phyloP scores from a whole-genome alignment of 345 rosid genomes.

The Hypericum perforatum region DNA sequence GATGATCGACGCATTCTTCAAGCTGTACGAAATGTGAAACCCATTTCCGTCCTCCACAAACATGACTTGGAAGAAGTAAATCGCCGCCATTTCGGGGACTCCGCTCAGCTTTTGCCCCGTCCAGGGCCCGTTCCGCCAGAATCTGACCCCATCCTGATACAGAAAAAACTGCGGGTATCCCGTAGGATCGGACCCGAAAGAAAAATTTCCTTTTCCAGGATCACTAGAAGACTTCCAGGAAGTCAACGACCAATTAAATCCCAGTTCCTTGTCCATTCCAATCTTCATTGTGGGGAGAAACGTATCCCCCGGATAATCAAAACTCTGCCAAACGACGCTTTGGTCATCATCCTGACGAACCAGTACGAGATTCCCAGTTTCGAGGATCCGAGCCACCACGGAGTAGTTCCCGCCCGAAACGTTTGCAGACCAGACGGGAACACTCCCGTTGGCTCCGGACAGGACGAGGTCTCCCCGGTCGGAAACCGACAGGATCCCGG shows the following conservation, averaged over 20 bases:
- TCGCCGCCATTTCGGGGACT: neutral
- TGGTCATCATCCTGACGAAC: neutral
- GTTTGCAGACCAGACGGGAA: conserved; percentile 7
- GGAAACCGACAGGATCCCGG: conserved; percentile 1
- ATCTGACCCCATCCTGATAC: conserved; percentile 21
- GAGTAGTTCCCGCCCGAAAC: neutral
- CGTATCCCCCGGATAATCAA: conserved; percentile 11
- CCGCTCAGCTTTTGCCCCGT: conserved; percentile 9
- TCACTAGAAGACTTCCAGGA: conserved; percentile 17
- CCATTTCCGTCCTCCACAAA: conserved; percentile 8
- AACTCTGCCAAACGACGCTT: conserved; percentile 12
- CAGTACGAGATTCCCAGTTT: conserved; percentile 11
- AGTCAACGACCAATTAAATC: conserved; percentile 3
- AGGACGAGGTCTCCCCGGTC: conserved; percentile 1
- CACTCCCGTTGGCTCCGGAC: neutral
- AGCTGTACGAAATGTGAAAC: neutral
- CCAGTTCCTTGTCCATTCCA: conserved; percentile 14
- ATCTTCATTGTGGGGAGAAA: neutral
- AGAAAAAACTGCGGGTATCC: conserved; percentile 34
- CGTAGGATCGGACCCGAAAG: neutral
- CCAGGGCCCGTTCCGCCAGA: conserved; percentile 26
- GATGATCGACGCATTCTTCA: neutral
- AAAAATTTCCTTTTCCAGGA: conserved; percentile 6
- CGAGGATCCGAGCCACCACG: neutral
- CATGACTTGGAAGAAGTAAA: too few species aligned